These are phyloP conservation scores for Naganishia vaughanmartiniae DNA, from an alignment of 768 basidiomycete species.

Conservation along the genomic window DNA sequence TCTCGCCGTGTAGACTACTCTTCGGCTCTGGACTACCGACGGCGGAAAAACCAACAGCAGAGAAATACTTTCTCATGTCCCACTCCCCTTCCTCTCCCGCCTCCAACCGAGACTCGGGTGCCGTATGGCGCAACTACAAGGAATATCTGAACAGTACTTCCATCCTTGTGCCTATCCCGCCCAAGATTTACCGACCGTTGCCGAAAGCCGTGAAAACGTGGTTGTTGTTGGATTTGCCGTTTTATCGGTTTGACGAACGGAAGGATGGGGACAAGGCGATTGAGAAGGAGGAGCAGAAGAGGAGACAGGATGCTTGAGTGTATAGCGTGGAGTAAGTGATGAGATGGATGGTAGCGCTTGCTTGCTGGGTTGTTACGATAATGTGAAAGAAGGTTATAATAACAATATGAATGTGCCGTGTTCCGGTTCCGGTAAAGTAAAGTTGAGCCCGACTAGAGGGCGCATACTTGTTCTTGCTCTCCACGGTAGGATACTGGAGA, in stretches of 20 bases:
- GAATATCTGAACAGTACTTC: constrained; percentile 61
- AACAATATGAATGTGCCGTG: background rate
- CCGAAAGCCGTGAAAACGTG: constrained; percentile 61
- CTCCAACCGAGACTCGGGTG: constrained; percentile 22
- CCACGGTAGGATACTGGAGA: too few relatives aligned
- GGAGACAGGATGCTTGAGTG: constrained; percentile 22
- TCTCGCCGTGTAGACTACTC: constrained; percentile 49
- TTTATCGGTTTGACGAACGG: constrained; percentile 62
- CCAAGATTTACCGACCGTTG: constrained; percentile 58
- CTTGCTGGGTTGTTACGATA: too few relatives aligned
- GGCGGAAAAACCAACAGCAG: constrained; percentile 66
- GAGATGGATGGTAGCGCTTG: too few relatives aligned
- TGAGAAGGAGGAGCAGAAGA: constrained; percentile 48
- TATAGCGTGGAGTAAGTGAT: too few relatives aligned
- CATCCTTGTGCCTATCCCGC: constrained; percentile 64
- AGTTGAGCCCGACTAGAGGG: too few relatives aligned
- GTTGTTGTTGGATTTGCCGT: constrained; percentile 63
- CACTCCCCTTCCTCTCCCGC: constrained; percentile 37
- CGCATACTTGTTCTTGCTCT: too few relatives aligned
- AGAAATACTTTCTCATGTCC: constrained; percentile 61
- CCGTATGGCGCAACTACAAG: constrained; percentile 55
- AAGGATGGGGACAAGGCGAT: constrained; percentile 57
- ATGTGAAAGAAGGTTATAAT: background rate
- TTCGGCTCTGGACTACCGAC: constrained; percentile 70
- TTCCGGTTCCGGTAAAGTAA: background rate